A percentile compares a stretch with the other conserved stretches of the same genome.
These are phyloP conservation scores for Apiotrichum montevideense DNA, from an alignment of 1,284 basidiomycete species.

Conservation along the genomic window DNA sequence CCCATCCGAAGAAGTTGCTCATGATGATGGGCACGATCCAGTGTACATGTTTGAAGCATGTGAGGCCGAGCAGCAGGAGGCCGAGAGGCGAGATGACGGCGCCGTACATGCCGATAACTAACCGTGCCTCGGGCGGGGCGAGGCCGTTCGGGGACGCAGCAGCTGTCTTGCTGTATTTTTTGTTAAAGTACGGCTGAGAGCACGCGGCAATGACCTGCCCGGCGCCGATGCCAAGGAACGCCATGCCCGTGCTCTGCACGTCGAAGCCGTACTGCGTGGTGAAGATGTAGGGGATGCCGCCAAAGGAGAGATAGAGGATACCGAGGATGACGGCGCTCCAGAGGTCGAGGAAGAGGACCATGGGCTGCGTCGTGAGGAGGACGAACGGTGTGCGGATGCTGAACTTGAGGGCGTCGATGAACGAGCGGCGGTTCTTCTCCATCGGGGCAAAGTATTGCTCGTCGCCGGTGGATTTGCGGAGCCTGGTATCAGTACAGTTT, in stretches of 20 bases:
- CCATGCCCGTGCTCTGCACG: slow-evolving; percentile 57
- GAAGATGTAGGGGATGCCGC: slow-evolving; percentile 62
- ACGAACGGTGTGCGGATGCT: slow-evolving; percentile 69
- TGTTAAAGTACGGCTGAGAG: slow-evolving; percentile 62
- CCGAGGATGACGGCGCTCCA: slow-evolving; percentile 64
- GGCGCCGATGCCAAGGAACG: slow-evolving; percentile 65
- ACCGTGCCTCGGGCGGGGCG: slow-evolving; percentile 62
- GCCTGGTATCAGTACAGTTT: slow-evolving; percentile 12
- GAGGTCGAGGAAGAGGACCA: slow-evolving; percentile 64
- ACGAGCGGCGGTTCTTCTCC: slow-evolving; percentile 50
- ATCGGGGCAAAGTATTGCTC: slow-evolving; percentile 56
- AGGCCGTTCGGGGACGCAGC: slow-evolving; percentile 47
- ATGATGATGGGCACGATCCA: slow-evolving; percentile 52
- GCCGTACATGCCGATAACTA: slow-evolving; percentile 63
- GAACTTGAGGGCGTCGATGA: slow-evolving; percentile 51
- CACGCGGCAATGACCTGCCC: slow-evolving; percentile 58
- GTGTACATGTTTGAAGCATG: slow-evolving; percentile 59
- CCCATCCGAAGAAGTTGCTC: slow-evolving; percentile 39
- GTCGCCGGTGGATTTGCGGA: slow-evolving; percentile 54
- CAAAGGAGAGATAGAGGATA: slow-evolving; percentile 66
- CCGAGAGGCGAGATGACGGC: slow-evolving; percentile 62
- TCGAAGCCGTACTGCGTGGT: slow-evolving; percentile 57
- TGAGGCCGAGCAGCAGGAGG: slow-evolving; percentile 68
- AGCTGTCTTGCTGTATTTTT: slow-evolving; percentile 39
- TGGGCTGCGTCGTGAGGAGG: slow-evolving; percentile 62